Evolutionary conservation across 1,284 basidiomycete species (phyloP), one percentile per base, ranked within the genome.

Genomic region (Filobasidium uniguttulatum): DNA sequence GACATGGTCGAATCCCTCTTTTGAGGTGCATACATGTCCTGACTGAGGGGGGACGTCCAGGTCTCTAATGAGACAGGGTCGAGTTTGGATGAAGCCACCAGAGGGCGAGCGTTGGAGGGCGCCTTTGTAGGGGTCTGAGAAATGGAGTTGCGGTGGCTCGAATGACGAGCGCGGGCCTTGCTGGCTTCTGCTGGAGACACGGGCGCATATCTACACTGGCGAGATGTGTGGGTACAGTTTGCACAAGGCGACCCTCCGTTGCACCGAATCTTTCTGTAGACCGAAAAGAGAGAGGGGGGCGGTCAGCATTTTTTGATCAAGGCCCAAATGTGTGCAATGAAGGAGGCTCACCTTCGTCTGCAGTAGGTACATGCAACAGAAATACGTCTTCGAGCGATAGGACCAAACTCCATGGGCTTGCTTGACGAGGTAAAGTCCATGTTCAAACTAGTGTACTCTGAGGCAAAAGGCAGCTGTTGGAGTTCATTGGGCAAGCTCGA

Each of bases 201-300:
- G 5, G 67, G 64, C 14, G 63, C 60, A 53, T 69, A 68, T 31
- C 64, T 65, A 55, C 68, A 70, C 1, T 55, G 52, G 23, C 65
- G 62, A 35, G 62, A 59, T 5, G 65, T 60, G 14, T 66, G 63
- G 7, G 58, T 58, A 57, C 68, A 70, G 60, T 69, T 69, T 30
- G 62, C 55, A 46, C 68, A 70, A 9, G 66, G 64, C 12, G 58
- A 36, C 14, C 58, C 61, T 28, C 68, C 68, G 37, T 65, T 64
- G 58, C 68, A 70, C 55, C 64, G 59, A 47, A 70, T 70, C 54
- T 70, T 70, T 35, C 68, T 69, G 35, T 46, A 17, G 15, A 45
- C 8, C 23, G 17, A 15, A 6, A 14, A 38, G 10, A 50, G 9
- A 40, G 23, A 28, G 22, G 19, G 26, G 40, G 25, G 17, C 3